Evolutionary conservation across 495 filamentous ascomycete genomes (phyloP), one percentile per base, ranked within the genome.

Genomic region (Corynascus novoguineensis): DNA sequence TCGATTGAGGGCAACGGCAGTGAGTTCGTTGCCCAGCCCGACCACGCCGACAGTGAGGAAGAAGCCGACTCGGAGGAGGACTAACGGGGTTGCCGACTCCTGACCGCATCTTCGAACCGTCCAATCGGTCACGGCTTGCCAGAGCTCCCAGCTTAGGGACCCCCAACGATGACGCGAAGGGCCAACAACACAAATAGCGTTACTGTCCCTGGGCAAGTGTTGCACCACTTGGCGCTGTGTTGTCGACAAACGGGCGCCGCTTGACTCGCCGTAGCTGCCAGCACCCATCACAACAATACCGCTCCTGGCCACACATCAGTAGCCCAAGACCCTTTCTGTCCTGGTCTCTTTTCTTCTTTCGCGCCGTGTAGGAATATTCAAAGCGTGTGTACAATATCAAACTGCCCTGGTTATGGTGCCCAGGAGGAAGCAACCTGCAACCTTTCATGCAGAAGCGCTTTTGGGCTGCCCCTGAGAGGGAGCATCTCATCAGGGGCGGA

Each of bases 1-100:
- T 72, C 69, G 37, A 66, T 70, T 24, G 69, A 72, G 59, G 69
- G 69, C 34, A 69, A 59, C 12, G 66, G 64, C 32, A 41, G 37
- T 19, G 66, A 67, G 31, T 55, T 60, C 4, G 11, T 52, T 17
- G 54, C 40, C 10, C 59, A 64, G 32, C 45, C 25, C 7, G 50
- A 55, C 4, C 53, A 62, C 40, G n/a, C n/a, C n/a, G 69, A 72
- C 35, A 70, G 68, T 55, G 69, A 72, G 24, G 68, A 70, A 24
- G 68, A 70, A 62, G 64, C 64, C 49, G 68, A 64, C 44, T 70
- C 68, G n/a, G 69, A 71, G 50, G 69, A 71, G 58, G 68, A 71
- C n/a, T 71, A 69, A 40, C 32, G 15, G 22, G 0, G 42, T 22
- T 25, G 4, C 19, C 15, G 4, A 32, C 7, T 17, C 14, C n/a